phyloP scores from a whole-genome alignment of 352 stramenopile species.

The Phytopythium vexans region DNA sequence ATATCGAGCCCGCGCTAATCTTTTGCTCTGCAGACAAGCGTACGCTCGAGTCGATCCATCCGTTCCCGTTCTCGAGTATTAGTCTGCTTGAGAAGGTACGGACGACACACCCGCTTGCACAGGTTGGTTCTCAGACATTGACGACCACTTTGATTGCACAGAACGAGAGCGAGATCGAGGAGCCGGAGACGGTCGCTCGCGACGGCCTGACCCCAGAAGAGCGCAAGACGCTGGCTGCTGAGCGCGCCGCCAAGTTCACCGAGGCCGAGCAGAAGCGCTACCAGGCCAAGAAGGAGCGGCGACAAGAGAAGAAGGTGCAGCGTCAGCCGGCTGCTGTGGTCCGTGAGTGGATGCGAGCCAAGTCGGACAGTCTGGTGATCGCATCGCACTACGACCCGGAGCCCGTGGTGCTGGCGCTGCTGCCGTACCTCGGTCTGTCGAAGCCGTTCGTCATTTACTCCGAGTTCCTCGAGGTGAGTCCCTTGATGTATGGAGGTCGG shows the following conservation, averaged over 20 bases:
- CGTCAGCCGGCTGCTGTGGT: constrained; percentile 66
- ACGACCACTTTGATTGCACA: constrained; percentile 6
- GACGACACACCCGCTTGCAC: neutral
- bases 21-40: constrained; percentile 44
- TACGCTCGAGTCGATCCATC: constrained; percentile 72
- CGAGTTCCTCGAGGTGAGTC: constrained; percentile 85
- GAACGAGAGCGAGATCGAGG: constrained; percentile 51
- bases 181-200: constrained; percentile 33
- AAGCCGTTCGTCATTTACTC: constrained; percentile 96
- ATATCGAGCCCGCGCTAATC: neutral
- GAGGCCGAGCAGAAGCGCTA: constrained; percentile 76
- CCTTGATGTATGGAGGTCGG: neutral
- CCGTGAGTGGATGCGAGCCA: constrained; percentile 60
- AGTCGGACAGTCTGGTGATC: constrained; percentile 88
- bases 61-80: constrained; percentile 69
- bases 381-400: constrained; percentile 90
- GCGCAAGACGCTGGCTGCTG: constrained; percentile 52
- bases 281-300: constrained; percentile 74
- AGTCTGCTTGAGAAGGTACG: constrained; percentile 36
- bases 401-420: constrained; percentile 75
- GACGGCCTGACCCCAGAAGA: constrained; percentile 63
- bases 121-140: neutral
- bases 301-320: constrained; percentile 72
- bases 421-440: constrained; percentile 88
- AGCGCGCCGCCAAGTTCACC: constrained; percentile 83